Evolutionary conservation across 768 basidiomycete species (phyloP), one percentile per base, ranked within the genome.

Genomic region (Mycena floridula): DNA sequence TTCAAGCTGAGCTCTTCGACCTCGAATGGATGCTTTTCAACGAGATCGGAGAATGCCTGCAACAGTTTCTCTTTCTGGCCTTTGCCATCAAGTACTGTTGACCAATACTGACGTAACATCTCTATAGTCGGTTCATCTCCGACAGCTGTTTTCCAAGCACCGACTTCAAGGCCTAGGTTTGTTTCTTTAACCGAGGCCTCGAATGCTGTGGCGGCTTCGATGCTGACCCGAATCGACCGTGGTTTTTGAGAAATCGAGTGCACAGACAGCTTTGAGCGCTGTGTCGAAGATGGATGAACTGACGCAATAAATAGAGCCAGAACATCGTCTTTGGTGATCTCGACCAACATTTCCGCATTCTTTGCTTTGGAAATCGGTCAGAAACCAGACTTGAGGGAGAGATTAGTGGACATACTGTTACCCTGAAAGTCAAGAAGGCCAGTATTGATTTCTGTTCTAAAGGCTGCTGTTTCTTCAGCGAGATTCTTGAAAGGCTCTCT

Each of bases 401-500:
- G n/a, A n/a, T 21, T n/a, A 32, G 24, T 11, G n/a, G 28, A 21
- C 12, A 9, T 75, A 85, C 61, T 60, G 91, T 94, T 77, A 58
- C 86, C 76, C 47, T 78, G 64, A 69, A 98, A 99, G 65, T 97
- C 93, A 51, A 82, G 78, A 53, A 86, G 89, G 4, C 91, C 87
- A 18, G 74, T 79, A 49, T 79, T 78, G 49, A 98, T 80, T 40
- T 87, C 78, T 13, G 57, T 52, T 70, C 85, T 82, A 56, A 82
- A 89, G 49, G 72, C 69, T 15, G 66, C 63, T 3, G 72, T 67
- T 66, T 99, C 96, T 57, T 95, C 88, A 6, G 68, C 68, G 41
- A 98, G 62, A 59, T 95, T 97, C 74, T 98, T 97, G 55, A 82
- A 72, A 26, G 79, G 83, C 59, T 97, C 92, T 46, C 79, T 66